Conservation (phyloP, 208 protist genomes). For the Novymonas esmeraldas region DNA sequence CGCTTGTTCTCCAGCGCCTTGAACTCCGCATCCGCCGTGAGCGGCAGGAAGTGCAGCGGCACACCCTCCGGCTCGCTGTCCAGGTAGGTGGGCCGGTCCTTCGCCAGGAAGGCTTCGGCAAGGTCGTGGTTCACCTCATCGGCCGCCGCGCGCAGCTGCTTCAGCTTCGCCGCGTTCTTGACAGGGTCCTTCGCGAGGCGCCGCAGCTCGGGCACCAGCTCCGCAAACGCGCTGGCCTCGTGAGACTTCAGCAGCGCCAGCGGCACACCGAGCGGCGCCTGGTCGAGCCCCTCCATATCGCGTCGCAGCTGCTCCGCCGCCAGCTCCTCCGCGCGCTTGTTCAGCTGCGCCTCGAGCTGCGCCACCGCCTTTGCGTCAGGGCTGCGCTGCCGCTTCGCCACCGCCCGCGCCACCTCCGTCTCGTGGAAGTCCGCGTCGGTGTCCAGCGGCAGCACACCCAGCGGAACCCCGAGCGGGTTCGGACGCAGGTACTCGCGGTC, state of each 20-base stretch:
- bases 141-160: constrained; percentile 44
- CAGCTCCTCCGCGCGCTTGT: constrained; percentile 55
- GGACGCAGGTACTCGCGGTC: constrained; percentile 53
- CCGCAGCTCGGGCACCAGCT: constrained; percentile 57
- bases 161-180: constrained; percentile 55
- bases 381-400: constrained; percentile 35
- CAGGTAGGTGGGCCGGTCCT: constrained; percentile 69
- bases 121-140: constrained; percentile 52
- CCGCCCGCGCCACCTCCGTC: constrained; percentile 58
- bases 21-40: constrained; percentile 65
- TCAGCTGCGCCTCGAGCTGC: constrained; percentile 60
- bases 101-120: constrained; percentile 51
- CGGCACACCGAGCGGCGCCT: constrained; percentile 66
- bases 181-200: constrained; percentile 62
- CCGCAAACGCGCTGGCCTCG: constrained; percentile 48
- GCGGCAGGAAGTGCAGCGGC: constrained; percentile 45
- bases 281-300: constrained; percentile 61
- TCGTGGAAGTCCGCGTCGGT: constrained; percentile 55
- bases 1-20: constrained; percentile 54
- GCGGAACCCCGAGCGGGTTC: constrained; percentile 53
- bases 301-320: constrained; percentile 50
- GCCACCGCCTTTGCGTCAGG: constrained; percentile 27
- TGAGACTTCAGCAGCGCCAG: constrained; percentile 67
- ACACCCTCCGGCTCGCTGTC: constrained; percentile 58
- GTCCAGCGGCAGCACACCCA: constrained; percentile 61